Base-by-base conservation (phyloP, 257 asterid genomes). In the Ballota nigra region DNA sequence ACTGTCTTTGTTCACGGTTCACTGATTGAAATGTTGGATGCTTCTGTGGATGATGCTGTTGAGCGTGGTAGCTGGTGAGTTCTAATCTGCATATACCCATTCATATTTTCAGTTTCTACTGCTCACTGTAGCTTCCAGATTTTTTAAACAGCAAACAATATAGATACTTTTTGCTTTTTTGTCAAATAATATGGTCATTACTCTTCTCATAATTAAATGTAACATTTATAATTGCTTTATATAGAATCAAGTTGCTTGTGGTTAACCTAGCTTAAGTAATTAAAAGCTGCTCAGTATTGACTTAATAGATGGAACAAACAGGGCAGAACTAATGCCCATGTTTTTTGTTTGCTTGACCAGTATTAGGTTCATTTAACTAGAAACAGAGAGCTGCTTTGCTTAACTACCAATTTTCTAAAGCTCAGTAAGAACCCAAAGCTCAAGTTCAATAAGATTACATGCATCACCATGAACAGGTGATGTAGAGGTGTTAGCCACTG, bases 1-100 rank as follows among this genome's bases (percentile, higher is more conserved):
- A 84, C 86, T 52, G 74, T 86, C 77, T 95, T 89, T 78, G 92
- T 74, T 64, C 98, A 88, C 75, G 88, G 92, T 62, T 92, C 98
- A 59, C 82, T 87, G 63, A 74, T 90, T 75, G 97, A 87, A 77
- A 95, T 95, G 96, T 64, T 95, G 87, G 97, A 92, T 85, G 82
- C 96, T 66, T 77, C 98, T 28, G 88, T 83, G 31, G 99, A 92
- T 86, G 99, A 95, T 79, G 92, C 91, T 73, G 75, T 95, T 64
- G 97, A 95, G 75, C 88, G 88, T 69, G 87, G 91, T 76, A 89
- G 94, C 85, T 95, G 99, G 99, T 95, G 80, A 84, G 93, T 78
- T 49, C 68, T 45, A 56, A 71, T 67, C 57, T 73, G 43, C 79
- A 56, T 19, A 69, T 56, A 4, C 36, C 9, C 34, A 23, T 29